Evolutionary conservation across 352 stramenopile genomes (phyloP), one percentile per base, ranked within the genome.

Genomic region (Globisporangium irregulare): DNA sequence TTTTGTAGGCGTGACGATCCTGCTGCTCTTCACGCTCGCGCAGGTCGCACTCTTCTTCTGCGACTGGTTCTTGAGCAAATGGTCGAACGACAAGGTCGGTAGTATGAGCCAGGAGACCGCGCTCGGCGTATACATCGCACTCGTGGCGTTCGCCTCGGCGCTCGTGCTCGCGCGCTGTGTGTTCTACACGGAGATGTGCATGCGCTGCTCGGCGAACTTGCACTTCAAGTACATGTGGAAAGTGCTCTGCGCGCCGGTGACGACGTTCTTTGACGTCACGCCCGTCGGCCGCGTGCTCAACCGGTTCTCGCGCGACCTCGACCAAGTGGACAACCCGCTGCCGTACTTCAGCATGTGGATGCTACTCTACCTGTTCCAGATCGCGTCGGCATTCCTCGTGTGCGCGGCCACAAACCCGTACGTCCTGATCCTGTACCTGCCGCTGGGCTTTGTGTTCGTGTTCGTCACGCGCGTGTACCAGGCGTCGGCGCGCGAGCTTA

Each of bases 381-480:
- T 84, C 57, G 59, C 64, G 0, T 74, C 72, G 0, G 68, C 73
- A 1, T 74, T 84, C 53, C 70, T 83, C 18, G 81, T 89, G 3
- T 90, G 81, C 38, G 80, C 73, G 6, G 68, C 68, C 12, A 76
- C 75, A 24, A 78, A 78, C 27, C 80, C 79, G 25, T 86, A 77
- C 46, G 72, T 89, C 20, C 34, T 92, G 5, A 74, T 89, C 12
- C 34, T 89, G 38, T 89, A 90, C 59, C 10, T 80, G 8, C 82
- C 81, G 3, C 70, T 87, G 3, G 53, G 27, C 12, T 71, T 86
- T 56, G 64, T 74, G 14, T 74, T 79, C 25, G 54, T 81, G 38
- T 68, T 73, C 10, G 63, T 84, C 25, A 84, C 84, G 65, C 86
- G 89, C 32, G 97, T 96, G 59, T 97, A 94, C 67, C 73, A 96